Evolutionary conservation across 805 yeast species (phyloP).

Genomic region (Priceomyces haplophilus): DNA sequence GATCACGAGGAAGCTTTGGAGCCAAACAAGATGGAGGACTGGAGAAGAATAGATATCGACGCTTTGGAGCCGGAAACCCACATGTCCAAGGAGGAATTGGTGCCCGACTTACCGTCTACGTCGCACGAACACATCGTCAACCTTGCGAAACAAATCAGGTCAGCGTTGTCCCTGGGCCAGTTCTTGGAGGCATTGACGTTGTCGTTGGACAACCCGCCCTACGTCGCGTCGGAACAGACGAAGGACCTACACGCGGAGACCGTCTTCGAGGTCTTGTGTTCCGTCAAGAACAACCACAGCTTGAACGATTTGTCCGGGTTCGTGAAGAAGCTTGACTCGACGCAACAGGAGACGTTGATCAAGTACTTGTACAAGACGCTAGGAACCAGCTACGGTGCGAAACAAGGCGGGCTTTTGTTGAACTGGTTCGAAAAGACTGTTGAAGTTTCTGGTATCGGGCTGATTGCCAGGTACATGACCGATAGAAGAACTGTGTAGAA

Average conservation of each 20-base stretch:
- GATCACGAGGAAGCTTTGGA: neutral
- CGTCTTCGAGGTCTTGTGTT: conserved; percentile 65
- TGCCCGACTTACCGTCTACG: conserved; percentile 48
- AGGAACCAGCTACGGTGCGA: conserved; percentile 73
- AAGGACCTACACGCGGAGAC: conserved; percentile 44
- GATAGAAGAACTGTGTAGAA: conserved; percentile 74
- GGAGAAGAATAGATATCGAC: conserved; percentile 96
- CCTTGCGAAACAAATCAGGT: conserved; percentile 56
- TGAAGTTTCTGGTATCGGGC: conserved; percentile 81
- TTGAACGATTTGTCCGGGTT: conserved; percentile 61
- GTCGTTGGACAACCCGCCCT: conserved; percentile 75
- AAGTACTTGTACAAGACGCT: conserved; percentile 86
- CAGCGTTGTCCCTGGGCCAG: conserved; percentile 67
- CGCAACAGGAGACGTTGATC: conserved; percentile 72
- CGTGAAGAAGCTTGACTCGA: conserved; percentile 55
- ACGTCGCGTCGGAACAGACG: conserved; percentile 62
- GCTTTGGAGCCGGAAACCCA: conserved; percentile 81
- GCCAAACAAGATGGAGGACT: conserved; percentile 54
- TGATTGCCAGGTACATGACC: conserved; percentile 79
- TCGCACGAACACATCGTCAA: conserved; percentile 50
- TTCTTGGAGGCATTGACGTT: conserved; percentile 61
- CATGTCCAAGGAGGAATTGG: conserved; percentile 60
- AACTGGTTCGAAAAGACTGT: conserved; percentile 92
- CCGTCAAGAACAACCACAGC: conserved; percentile 54
- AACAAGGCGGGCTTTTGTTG: conserved; percentile 80